Conservation (phyloP, 2,329 filamentous ascomycete species). For the Calonectria pteridis region DNA sequence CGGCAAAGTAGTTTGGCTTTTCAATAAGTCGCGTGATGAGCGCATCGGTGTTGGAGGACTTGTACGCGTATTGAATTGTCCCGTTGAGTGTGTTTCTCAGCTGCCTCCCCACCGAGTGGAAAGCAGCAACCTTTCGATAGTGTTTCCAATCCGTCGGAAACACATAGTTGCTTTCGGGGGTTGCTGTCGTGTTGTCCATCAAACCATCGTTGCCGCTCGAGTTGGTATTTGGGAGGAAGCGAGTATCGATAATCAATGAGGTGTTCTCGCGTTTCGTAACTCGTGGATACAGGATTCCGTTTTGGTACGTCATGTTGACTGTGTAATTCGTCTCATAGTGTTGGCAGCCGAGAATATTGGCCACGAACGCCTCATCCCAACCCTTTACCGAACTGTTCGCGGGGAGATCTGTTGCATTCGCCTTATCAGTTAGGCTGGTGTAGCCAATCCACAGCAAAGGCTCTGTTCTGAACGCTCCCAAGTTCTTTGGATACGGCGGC, state of each 20-base stretch:
- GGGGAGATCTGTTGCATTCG: not conserved
- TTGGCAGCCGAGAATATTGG: conserved; percentile 39
- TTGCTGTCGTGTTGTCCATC: not conserved
- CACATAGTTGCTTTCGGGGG: not conserved
- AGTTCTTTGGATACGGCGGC: conserved; percentile 36
- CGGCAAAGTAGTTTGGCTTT: conserved; percentile 30
- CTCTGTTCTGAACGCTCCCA: conserved; percentile 41
- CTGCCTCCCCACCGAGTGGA: not conserved
- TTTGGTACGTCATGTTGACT: conserved; percentile 35
- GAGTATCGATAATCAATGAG: conserved; percentile 36
- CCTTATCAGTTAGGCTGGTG: conserved; percentile 25
- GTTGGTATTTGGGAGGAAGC: conserved; percentile 12
- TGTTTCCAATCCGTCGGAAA: not conserved
- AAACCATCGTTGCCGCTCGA: not conserved
- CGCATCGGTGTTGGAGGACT: conserved; percentile 24
- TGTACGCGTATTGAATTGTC: not conserved
- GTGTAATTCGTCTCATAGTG: conserved; percentile 39
- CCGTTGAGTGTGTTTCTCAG: not conserved
- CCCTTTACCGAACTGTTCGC: not conserved
- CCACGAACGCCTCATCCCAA: conserved; percentile 37
- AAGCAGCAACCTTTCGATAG: not conserved
- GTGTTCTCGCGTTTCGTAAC: conserved; percentile 35
- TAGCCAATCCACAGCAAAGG: conserved; percentile 42
- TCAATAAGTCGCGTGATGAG: conserved; percentile 37
- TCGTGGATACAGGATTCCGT: conserved; percentile 25